Evolutionary conservation across 345 rosid genomes (phyloP).

Genomic region (Litchi chinensis): DNA sequence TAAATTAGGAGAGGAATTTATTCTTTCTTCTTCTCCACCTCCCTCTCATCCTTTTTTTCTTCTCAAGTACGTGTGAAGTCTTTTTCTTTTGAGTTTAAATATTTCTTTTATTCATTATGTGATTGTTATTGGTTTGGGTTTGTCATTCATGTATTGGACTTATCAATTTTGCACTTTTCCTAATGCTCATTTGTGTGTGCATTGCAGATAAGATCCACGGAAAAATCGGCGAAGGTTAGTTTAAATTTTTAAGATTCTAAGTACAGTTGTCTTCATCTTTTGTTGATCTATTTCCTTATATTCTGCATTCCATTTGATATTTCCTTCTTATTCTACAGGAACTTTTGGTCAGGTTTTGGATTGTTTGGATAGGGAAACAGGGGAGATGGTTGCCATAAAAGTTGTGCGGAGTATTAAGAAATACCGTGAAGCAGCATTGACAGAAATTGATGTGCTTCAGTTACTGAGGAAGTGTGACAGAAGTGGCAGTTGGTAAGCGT

Average conservation of each 20-base stretch:
- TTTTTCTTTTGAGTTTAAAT: neutral
- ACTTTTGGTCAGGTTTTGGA: constrained; percentile 80
- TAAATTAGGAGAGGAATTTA: neutral
- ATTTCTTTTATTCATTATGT: neutral
- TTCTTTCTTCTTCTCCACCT: neutral
- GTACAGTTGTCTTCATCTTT: neutral
- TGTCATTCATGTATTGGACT: constrained; percentile 1
- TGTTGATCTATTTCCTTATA: neutral
- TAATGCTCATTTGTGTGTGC: constrained; percentile 9
- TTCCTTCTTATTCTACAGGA: constrained; percentile 42
- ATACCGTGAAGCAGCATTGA: constrained; percentile 69
- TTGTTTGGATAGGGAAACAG: constrained; percentile 72
- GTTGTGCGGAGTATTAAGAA: constrained; percentile 67
- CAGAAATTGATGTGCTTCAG: constrained; percentile 66
- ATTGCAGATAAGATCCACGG: constrained; percentile 65
- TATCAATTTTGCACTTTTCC: constrained; percentile 8
- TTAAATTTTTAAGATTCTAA: neutral
- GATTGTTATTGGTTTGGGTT: constrained; percentile 6
- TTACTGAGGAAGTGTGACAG: constrained; percentile 58
- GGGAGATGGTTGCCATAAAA: constrained; percentile 67
- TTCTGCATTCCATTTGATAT: neutral
- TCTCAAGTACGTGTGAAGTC: neutral
- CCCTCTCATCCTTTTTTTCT: neutral
- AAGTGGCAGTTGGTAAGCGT: constrained; percentile 54
- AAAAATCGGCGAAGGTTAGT: constrained; percentile 74